Percentiles rank a stretch among this genome's conserved stretches.
Evolutionary conservation across 176 grass and related monocot genomes (phyloP).

Genomic region (Echinochloa phyllopogon): DNA sequence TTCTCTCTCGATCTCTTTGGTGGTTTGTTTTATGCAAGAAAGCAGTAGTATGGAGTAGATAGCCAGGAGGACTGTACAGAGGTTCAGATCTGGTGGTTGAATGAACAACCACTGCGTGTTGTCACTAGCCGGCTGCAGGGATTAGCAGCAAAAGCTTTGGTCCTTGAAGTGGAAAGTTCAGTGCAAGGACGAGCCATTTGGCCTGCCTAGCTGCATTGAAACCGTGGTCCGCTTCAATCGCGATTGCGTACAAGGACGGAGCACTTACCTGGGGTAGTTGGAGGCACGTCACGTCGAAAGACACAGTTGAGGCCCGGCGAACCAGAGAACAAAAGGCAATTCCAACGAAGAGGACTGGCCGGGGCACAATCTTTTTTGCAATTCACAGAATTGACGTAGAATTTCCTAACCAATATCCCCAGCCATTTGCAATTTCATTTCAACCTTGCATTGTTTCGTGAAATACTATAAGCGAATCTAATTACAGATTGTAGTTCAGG

Average conservation of each 20-base stretch:
- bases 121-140: not conserved
- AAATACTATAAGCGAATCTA: not conserved
- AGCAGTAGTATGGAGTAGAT: not conserved
- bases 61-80: not conserved
- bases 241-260: slow-evolving; percentile 36
- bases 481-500: not conserved
- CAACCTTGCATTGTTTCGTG: too few relatives aligned
- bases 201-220: not conserved
- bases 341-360: not conserved
- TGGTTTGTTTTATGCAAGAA: not conserved
- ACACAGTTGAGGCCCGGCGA: not conserved
- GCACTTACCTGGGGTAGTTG: not conserved
- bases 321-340: not conserved
- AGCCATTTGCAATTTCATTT: not conserved
- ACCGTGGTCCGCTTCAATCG: not conserved
- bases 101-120: not conserved
- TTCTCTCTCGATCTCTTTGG: slow-evolving; percentile 20
- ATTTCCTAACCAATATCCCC: not conserved
- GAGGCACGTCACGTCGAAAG: slow-evolving; percentile 42
- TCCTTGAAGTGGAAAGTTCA: not conserved
- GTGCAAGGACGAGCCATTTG: not conserved
- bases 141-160: not conserved
- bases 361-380: too few relatives aligned
- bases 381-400: not conserved
- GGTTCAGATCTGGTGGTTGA: not conserved